A percentile compares a stretch with the other conserved stretches of the same genome.
These are phyloP conservation scores for Brachypodium distachyon DNA, from an alignment of 202 grass and related monocot species.

Conservation along the genomic window DNA sequence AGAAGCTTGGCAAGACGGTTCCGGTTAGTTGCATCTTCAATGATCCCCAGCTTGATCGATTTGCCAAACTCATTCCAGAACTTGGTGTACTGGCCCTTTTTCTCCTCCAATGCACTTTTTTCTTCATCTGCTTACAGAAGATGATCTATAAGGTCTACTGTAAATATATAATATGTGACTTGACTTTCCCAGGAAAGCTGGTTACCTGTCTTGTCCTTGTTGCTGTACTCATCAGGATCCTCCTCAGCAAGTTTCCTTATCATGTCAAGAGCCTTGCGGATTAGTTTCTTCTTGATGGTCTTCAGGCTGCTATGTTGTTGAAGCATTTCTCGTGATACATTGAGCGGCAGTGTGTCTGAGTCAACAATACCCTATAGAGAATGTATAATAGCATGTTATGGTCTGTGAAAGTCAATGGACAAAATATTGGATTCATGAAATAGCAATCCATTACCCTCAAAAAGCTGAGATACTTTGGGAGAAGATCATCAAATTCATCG, in stretches of 20 bases:
- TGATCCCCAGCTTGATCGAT: constrained; percentile 92
- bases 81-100: constrained; percentile 84
- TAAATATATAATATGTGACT: background rate
- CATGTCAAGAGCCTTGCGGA: constrained; percentile 95
- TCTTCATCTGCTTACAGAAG: constrained; percentile 50
- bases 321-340: constrained; percentile 96
- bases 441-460: constrained; percentile 54
- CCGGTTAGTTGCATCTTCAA: constrained; percentile 94
- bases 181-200: background rate
- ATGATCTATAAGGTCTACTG: constrained; percentile 4
- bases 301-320: constrained; percentile 96
- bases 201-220: constrained; percentile 94
- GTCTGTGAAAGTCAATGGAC: background rate
- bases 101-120: constrained; percentile 67
- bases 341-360: constrained; percentile 90
- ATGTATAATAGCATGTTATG: background rate
- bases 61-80: constrained; percentile 99
- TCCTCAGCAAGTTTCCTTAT: constrained; percentile 85
- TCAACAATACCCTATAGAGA: constrained; percentile 79
- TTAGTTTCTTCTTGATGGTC: constrained; percentile 97
- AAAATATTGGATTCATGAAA: background rate
- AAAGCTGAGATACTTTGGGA: constrained; percentile 92
- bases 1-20: constrained; percentile 94
- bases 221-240: constrained; percentile 79
- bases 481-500: constrained; percentile 95